These are phyloP conservation scores for Didymella exigua DNA, from an alignment of 2,329 filamentous ascomycete genomes.

Conservation along the genomic window DNA sequence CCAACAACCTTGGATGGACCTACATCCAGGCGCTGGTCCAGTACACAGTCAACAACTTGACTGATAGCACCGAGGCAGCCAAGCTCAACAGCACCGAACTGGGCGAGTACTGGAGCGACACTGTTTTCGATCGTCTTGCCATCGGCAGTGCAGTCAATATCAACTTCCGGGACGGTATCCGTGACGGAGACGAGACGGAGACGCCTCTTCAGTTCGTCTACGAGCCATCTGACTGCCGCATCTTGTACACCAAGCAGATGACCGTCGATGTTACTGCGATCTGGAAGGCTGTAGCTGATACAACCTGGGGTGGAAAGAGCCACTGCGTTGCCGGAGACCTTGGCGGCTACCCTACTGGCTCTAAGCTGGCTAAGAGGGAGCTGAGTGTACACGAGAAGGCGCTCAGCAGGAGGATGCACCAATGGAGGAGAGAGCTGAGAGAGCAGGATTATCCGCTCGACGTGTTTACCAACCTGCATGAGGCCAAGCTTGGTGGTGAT, in stretches of 20 bases:
- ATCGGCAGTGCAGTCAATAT: constrained; percentile 36
- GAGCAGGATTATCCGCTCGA: constrained; percentile 44
- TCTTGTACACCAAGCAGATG: constrained; percentile 65
- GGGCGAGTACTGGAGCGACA: constrained; percentile 39
- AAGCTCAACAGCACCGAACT: constrained; percentile 41
- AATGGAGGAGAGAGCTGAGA: constrained; percentile 37
- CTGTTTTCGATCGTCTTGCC: constrained; percentile 39
- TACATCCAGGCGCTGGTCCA: constrained; percentile 40
- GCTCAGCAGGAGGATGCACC: constrained; percentile 35
- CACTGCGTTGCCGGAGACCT: constrained; percentile 44
- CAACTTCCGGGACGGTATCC: constrained; percentile 51
- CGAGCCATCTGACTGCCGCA: constrained; percentile 65
- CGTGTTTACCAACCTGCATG: constrained; percentile 40
- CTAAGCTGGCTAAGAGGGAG: constrained; percentile 31
- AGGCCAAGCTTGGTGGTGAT: constrained; percentile 23
- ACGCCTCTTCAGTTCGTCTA: constrained; percentile 66
- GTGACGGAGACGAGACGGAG: constrained; percentile 49
- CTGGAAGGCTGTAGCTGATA: constrained; percentile 57
- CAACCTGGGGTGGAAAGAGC: constrained; percentile 40
- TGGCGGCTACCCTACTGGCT: constrained; percentile 22
- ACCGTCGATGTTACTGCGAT: constrained; percentile 58
- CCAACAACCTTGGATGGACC: constrained; percentile 44
- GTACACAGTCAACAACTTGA: constrained; percentile 29
- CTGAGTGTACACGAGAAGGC: constrained; percentile 30
- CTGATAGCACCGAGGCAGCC: constrained; percentile 25